Conservation (phyloP, 176 grass and related monocot genomes). For the Dactylis glomerata region DNA sequence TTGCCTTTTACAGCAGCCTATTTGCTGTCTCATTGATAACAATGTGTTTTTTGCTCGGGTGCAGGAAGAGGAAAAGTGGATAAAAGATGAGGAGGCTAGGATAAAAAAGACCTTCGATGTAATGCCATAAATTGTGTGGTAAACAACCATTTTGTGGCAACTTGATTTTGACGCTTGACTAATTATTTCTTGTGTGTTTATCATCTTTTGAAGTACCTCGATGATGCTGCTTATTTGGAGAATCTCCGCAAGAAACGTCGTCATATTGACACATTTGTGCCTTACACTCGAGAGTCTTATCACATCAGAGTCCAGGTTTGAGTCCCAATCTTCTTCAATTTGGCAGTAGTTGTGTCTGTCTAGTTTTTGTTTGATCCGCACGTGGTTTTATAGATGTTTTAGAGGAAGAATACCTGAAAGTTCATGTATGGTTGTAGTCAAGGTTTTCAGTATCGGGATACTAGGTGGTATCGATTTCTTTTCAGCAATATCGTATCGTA, state of each 20-base stretch:
- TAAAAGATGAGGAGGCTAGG: background rate
- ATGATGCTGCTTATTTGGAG: background rate
- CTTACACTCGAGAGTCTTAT: too few species aligned
- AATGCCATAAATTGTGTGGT: background rate
- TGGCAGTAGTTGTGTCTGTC: too few species aligned
- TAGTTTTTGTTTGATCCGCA: too few species aligned
- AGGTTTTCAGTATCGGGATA: too few species aligned
- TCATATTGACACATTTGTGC: too few species aligned
- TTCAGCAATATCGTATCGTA: too few species aligned
- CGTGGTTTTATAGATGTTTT: background rate
- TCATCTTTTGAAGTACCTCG: background rate
- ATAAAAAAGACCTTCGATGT: background rate
- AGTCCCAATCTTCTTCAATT: too few species aligned
- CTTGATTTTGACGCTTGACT: background rate
- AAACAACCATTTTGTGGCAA: background rate
- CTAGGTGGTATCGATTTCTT: too few species aligned
- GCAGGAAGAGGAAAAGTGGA: background rate
- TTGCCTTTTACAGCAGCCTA: background rate
- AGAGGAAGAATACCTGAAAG: background rate
- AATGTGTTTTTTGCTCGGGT: background rate
- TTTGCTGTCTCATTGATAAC: background rate
- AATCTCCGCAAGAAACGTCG: background rate
- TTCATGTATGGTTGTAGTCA: too few species aligned
- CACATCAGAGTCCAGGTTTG: background rate
- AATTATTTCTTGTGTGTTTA: slow-evolving; percentile 5